Evolutionary conservation across 2,329 filamentous ascomycete species (phyloP).

Genomic region (Colletotrichum musicola): DNA sequence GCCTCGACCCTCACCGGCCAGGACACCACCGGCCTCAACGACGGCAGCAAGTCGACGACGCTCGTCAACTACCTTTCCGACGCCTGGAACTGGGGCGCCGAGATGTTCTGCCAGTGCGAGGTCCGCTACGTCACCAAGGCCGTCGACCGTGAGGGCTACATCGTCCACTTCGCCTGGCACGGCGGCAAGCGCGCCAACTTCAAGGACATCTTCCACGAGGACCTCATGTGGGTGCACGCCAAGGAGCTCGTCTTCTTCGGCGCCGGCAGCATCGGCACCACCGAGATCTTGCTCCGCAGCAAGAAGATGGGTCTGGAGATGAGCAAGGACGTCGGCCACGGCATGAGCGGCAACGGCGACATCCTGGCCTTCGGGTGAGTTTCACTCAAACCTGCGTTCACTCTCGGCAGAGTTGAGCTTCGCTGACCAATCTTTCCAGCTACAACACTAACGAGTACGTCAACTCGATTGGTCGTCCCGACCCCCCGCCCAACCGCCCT

Average conservation of each 20-base stretch:
- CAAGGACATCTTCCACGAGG: conserved; percentile 64
- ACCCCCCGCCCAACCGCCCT: conserved; percentile 62
- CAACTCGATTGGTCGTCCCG: conserved; percentile 66
- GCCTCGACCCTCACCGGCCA: conserved; percentile 71
- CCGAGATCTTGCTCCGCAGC: conserved; percentile 73
- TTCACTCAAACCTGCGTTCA: conserved; percentile 1
- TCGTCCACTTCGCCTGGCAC: conserved; percentile 76
- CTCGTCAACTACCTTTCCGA: conserved; percentile 76
- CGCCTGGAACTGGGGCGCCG: conserved; percentile 79
- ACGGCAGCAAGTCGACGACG: conserved; percentile 75
- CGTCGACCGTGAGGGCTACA: conserved; percentile 64
- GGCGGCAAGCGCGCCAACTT: conserved; percentile 68
- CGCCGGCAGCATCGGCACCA: conserved; percentile 74
- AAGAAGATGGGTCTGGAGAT: conserved; percentile 68
- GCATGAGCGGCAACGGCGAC: conserved; percentile 76
- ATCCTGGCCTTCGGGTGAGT: conserved; percentile 72
- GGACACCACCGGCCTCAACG: conserved; percentile 74
- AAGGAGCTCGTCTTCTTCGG: conserved; percentile 76
- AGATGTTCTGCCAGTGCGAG: conserved; percentile 78
- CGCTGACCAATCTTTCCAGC: conserved; percentile 47
- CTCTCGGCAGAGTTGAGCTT: not conserved
- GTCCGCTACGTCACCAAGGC: conserved; percentile 72
- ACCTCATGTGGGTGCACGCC: conserved; percentile 76
- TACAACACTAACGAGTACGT: conserved; percentile 70
- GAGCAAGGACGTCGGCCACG: conserved; percentile 68